Percentiles rank a stretch among this genome's conserved stretches.
Evolutionary conservation across 441 rosid species (phyloP).

Genomic region (Manihot esculenta): DNA sequence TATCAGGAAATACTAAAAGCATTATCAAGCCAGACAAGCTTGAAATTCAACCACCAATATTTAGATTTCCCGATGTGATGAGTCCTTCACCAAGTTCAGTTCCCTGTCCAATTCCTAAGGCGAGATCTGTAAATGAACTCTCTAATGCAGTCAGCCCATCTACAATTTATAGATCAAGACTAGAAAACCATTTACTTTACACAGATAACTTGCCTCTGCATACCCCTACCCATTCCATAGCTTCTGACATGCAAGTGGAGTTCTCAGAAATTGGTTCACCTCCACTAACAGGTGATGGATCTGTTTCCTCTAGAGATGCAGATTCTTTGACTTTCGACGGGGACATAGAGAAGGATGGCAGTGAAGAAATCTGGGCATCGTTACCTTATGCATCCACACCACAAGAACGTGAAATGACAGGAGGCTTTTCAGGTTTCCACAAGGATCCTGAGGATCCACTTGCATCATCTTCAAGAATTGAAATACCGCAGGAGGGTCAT

Average conservation of each 20-base stretch:
- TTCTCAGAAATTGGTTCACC: constrained; percentile 87
- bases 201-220: constrained; percentile 36
- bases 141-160: constrained; percentile 40
- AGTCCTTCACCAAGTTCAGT: constrained; percentile 27
- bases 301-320: constrained; percentile 50
- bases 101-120: constrained; percentile 40
- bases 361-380: constrained; percentile 53
- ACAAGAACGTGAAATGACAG: constrained; percentile 25
- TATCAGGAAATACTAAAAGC: constrained; percentile 36
- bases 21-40: constrained; percentile 22
- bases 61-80: constrained; percentile 31
- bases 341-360: constrained; percentile 48
- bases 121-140: constrained; percentile 22
- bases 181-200: constrained; percentile 41
- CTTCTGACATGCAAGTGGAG: constrained; percentile 94
- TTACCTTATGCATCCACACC: constrained; percentile 30
- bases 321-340: constrained; percentile 48
- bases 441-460: constrained; percentile 22
- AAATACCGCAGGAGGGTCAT: constrained; percentile 29
- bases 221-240: constrained; percentile 59
- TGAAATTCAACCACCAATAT: constrained; percentile 24
- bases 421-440: constrained; percentile 15
- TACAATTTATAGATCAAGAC: constrained; percentile 38
- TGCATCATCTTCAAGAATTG: constrained; percentile 33
- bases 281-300: constrained; percentile 48